Conservation (phyloP, 2,329 filamentous ascomycete species). For the Biscogniauxia mediterranea region DNA sequence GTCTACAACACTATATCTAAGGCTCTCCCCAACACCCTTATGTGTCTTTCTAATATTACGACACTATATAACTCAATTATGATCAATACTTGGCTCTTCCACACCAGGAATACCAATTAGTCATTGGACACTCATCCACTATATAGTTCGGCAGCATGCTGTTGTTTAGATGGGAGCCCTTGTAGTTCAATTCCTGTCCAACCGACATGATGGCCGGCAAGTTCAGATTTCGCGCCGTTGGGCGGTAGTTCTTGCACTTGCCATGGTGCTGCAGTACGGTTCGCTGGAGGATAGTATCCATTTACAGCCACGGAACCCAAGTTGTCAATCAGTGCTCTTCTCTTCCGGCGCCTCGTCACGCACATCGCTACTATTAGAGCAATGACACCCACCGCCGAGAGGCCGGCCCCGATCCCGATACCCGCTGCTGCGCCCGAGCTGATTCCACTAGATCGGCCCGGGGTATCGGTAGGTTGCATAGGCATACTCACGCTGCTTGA, state of each 20-base stretch:
- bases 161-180: neutral
- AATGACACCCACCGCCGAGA: neutral
- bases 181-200: neutral
- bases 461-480: neutral
- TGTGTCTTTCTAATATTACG: no score
- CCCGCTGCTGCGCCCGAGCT: neutral
- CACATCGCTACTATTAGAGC: neutral
- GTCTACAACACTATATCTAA: no score
- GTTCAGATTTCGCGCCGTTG: neutral
- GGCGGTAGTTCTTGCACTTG: neutral
- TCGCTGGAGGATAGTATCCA: neutral
- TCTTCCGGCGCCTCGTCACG: neutral
- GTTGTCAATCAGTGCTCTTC: neutral
- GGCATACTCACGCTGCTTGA: neutral
- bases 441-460: neutral
- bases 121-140: neutral
- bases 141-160: neutral
- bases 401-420: neutral
- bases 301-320: neutral
- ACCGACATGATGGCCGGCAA: neutral
- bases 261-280: neutral
- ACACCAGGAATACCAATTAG: neutral
- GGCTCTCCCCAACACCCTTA: no score
- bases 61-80: no score
- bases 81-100: no score